Conservation (phyloP, 192 early-diverging fungal species). For the Coemansia sp. region DNA sequence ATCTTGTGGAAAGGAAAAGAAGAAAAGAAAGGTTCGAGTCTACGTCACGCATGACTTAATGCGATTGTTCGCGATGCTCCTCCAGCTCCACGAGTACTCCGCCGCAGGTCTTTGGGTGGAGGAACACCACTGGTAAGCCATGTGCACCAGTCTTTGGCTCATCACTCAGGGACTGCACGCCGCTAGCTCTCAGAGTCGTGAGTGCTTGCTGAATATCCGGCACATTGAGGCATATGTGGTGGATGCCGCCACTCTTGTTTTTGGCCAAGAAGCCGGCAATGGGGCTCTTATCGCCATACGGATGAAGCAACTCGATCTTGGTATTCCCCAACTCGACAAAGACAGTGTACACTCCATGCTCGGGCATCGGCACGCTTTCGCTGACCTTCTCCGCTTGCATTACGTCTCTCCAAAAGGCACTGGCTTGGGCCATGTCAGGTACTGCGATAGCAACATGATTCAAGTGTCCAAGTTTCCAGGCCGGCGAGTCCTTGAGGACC, state of each 20-base stretch:
- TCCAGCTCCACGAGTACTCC: conserved; percentile 79
- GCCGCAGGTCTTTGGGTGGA: conserved; percentile 83
- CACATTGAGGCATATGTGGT: conserved; percentile 82
- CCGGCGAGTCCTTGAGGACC: conserved; percentile 24
- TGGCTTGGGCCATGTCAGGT: conserved; percentile 69
- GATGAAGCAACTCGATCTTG: conserved; percentile 80
- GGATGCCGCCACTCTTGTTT: conserved; percentile 79
- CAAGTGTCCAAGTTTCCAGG: conserved; percentile 72
- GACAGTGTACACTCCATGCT: conserved; percentile 84
- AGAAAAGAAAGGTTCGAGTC: background rate
- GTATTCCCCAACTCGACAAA: conserved; percentile 86
- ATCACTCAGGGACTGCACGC: conserved; percentile 64
- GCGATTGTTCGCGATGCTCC: conserved; percentile 27
- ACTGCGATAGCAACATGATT: conserved; percentile 86
- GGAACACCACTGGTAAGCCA: conserved; percentile 73
- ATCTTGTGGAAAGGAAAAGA: background rate
- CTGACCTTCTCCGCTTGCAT: conserved; percentile 67
- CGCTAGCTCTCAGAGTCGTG: conserved; percentile 60
- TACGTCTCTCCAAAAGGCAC: conserved; percentile 68
- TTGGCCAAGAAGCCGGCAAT: conserved; percentile 77
- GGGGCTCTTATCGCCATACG: conserved; percentile 71
- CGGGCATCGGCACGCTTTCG: conserved; percentile 67
- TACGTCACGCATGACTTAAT: background rate
- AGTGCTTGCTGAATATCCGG: conserved; percentile 69
- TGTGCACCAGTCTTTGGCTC: conserved; percentile 84